Conservation (phyloP, 2,329 filamentous ascomycete species). For the Herpotrichia juniperi region DNA sequence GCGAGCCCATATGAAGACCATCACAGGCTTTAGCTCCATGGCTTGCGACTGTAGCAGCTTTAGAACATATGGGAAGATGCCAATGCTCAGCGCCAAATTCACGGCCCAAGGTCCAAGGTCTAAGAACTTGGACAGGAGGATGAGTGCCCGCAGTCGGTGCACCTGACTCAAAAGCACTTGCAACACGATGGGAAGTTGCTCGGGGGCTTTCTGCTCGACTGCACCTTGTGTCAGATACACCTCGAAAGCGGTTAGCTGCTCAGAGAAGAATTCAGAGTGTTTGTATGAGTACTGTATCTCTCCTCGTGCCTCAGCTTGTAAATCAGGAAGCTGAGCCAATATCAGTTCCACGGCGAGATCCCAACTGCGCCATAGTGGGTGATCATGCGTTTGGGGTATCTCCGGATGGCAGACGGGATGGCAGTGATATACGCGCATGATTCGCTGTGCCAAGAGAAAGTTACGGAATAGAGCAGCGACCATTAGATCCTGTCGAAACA, state of each 20-base stretch:
- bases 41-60: conserved; percentile 96
- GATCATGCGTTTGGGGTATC: conserved; percentile 92
- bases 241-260: conserved; percentile 96
- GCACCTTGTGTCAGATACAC: conserved; percentile 89
- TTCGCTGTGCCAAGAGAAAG: conserved; percentile 89
- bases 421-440: conserved; percentile 96
- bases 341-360: conserved; percentile 97
- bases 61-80: conserved; percentile 98
- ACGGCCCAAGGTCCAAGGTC: conserved; percentile 98
- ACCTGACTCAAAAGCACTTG: conserved; percentile 96
- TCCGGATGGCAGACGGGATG: conserved; percentile 90
- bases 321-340: conserved; percentile 81
- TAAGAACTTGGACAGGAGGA: conserved; percentile 89
- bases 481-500: conserved; percentile 97
- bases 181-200: conserved; percentile 93
- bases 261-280: conserved; percentile 94
- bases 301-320: conserved; percentile 78
- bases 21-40: conserved; percentile 92
- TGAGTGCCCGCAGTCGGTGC: conserved; percentile 86
- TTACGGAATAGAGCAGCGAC: conserved; percentile 98
- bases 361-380: conserved; percentile 97
- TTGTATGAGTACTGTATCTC: conserved; percentile 85
- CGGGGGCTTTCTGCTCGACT: conserved; percentile 83
- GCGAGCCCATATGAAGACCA: conserved; percentile 99
- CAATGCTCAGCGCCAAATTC: conserved; percentile 95